These are phyloP conservation scores for Shiraia bambusicola DNA, from an alignment of 2,329 filamentous ascomycete species.

Conservation along the genomic window DNA sequence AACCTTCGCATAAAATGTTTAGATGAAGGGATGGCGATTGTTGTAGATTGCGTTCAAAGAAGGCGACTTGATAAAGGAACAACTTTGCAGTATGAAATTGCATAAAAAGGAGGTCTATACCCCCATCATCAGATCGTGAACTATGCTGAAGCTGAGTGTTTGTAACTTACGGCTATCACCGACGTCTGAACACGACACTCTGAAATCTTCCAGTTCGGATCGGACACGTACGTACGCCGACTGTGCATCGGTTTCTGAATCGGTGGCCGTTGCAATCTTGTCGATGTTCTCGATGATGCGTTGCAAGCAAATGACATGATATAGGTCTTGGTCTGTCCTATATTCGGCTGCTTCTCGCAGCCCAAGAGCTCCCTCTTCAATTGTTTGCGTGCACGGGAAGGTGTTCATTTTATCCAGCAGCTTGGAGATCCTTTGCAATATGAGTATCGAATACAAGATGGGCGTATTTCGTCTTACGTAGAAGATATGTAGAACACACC, in stretches of 20 bases:
- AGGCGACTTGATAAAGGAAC: conserved; percentile 45
- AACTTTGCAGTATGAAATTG: conserved; percentile 45
- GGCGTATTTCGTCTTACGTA: conserved; percentile 31
- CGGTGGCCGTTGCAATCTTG: conserved; percentile 17
- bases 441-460: conserved; percentile 10
- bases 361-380: conserved; percentile 44
- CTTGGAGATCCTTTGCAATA: conserved; percentile 34
- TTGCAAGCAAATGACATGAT: conserved; percentile 43
- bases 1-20: conserved; percentile 22
- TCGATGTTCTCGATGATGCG: conserved; percentile 44
- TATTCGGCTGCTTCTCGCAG: conserved; percentile 36
- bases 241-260: conserved; percentile 28
- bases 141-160: not conserved
- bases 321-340: conserved; percentile 40
- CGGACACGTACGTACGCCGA: conserved; percentile 34
- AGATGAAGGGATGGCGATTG: conserved; percentile 29
- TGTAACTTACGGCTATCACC: conserved; percentile 32
- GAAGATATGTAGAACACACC: conserved; percentile 50
- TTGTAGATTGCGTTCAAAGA: conserved; percentile 36
- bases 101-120: conserved; percentile 41
- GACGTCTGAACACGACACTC: conserved; percentile 29
- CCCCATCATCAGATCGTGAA: not conserved
- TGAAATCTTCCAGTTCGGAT: conserved; percentile 38
- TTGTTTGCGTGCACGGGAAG: conserved; percentile 37
- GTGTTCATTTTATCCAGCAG: conserved; percentile 44